Percentiles rank a stretch among this genome's conserved stretches.
These are phyloP conservation scores for Moesziomyces sp. DNA, from an alignment of 1,284 basidiomycete genomes.

Conservation along the genomic window DNA sequence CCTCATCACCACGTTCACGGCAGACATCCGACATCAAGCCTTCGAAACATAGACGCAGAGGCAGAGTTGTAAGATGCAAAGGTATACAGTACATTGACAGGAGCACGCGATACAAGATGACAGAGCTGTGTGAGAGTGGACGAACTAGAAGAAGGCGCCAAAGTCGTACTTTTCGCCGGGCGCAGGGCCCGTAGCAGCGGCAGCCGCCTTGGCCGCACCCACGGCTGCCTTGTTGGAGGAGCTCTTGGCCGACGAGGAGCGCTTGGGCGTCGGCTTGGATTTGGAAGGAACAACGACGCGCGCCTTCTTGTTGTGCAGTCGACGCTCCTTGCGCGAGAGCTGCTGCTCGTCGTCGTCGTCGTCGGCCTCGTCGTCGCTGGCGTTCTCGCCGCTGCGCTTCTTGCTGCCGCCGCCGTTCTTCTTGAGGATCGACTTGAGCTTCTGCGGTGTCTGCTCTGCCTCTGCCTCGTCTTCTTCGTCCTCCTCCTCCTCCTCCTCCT, in stretches of 20 bases:
- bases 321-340: conserved; percentile 39
- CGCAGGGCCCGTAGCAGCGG: conserved; percentile 44
- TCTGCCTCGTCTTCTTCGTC: conserved; percentile 21
- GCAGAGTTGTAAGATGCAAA: neutral
- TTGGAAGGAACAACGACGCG: conserved; percentile 36
- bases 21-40: neutral
- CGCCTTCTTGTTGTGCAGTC: conserved; percentile 47
- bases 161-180: conserved; percentile 62
- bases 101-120: neutral
- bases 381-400: conserved; percentile 15
- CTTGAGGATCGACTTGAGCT: conserved; percentile 54
- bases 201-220: conserved; percentile 33
- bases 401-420: conserved; percentile 20
- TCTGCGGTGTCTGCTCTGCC: conserved; percentile 17
- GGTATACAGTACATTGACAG: neutral
- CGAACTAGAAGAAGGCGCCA: conserved; percentile 51
- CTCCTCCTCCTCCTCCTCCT: conserved; percentile 37
- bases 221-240: conserved; percentile 15
- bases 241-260: conserved; percentile 14
- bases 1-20: neutral
- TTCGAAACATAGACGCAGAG: neutral
- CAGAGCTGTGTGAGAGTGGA: too few species aligned
- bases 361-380: conserved; percentile 14
- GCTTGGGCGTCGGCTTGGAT: conserved; percentile 30
- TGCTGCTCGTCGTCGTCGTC: conserved; percentile 26